Conservation (phyloP, 1,139 yeast species). For the Hanseniaspora uvarum region DNA sequence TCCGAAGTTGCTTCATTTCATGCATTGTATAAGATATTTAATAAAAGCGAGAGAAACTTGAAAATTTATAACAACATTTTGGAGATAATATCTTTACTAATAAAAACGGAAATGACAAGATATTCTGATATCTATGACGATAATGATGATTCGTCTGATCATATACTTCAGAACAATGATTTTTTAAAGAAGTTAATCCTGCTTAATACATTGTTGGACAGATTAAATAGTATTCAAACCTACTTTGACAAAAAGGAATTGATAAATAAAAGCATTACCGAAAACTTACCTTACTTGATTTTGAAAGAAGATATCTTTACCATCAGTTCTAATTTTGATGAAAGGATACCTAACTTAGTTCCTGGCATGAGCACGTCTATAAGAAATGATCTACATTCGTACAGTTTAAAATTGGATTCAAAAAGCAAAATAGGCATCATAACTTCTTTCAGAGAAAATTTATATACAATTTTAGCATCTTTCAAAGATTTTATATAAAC, state of each 20-base stretch:
- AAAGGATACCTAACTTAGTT: conserved; percentile 22
- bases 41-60: conserved; percentile 22
- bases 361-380: conserved; percentile 21
- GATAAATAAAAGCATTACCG: conserved; percentile 21
- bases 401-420: conserved; percentile 20
- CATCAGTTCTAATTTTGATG: conserved; percentile 19
- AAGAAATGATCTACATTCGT: conserved; percentile 18
- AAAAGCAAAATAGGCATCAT: conserved; percentile 23
- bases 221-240: conserved; percentile 23
- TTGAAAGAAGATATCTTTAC: conserved; percentile 26
- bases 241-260: conserved; percentile 25
- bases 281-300: conserved; percentile 28
- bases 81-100: conserved; percentile 21
- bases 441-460: conserved; percentile 21
- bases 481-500: conserved; percentile 82
- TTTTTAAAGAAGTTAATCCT: conserved; percentile 35
- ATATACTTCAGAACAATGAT: conserved; percentile 30
- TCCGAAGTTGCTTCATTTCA: conserved; percentile 25
- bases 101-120: neutral
- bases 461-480: conserved; percentile 45
- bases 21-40: conserved; percentile 25
- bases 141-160: conserved; percentile 39
- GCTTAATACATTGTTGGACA: conserved; percentile 31
- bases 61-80: conserved; percentile 23
- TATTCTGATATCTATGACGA: conserved; percentile 20